Conservation (phyloP, 202 grass and related monocot species). For the Musa balbisiana region DNA sequence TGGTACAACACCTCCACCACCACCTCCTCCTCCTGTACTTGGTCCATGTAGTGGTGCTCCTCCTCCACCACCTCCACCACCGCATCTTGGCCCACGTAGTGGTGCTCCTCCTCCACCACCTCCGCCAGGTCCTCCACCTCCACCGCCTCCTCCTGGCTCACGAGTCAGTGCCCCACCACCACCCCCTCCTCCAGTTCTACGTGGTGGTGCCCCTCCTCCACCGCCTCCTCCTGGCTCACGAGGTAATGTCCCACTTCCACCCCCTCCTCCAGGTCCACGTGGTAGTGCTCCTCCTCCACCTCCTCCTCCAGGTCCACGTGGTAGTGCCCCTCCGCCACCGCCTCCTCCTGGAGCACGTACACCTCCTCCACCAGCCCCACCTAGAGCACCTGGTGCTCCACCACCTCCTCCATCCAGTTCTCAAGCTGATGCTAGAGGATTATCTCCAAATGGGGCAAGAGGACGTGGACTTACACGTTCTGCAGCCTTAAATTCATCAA, state of each 20-base stretch:
- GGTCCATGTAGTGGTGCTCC: constrained; percentile 3
- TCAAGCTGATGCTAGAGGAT: constrained; percentile 40
- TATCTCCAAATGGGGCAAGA: constrained; percentile 36
- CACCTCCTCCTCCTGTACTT: neutral
- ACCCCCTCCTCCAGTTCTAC: constrained; percentile 30
- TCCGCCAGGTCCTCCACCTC: constrained; percentile 31
- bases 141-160: constrained; percentile 32
- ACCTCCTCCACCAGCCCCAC: constrained; percentile 55
- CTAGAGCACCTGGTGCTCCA: constrained; percentile 74
- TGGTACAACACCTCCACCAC: neutral
- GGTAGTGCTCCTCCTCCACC: constrained; percentile 9
- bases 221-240: constrained; percentile 22
- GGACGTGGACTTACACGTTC: constrained; percentile 45
- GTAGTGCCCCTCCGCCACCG: constrained; percentile 16
- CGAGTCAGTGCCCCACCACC: constrained; percentile 43
- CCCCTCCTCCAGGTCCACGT: constrained; percentile 1
- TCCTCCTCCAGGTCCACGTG: neutral
- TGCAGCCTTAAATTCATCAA: constrained; percentile 33
- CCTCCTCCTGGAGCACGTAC: constrained; percentile 50
- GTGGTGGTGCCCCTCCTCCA: constrained; percentile 33
- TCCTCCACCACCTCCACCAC: constrained; percentile 26
- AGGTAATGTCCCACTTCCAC: neutral
- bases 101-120: constrained; percentile 7
- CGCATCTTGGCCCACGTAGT: constrained; percentile 16
- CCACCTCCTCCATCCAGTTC: constrained; percentile 37